Evolutionary conservation across 768 basidiomycete genomes (phyloP), one percentile per base, ranked within the genome.

Genomic region (Kockovaella imperatae): DNA sequence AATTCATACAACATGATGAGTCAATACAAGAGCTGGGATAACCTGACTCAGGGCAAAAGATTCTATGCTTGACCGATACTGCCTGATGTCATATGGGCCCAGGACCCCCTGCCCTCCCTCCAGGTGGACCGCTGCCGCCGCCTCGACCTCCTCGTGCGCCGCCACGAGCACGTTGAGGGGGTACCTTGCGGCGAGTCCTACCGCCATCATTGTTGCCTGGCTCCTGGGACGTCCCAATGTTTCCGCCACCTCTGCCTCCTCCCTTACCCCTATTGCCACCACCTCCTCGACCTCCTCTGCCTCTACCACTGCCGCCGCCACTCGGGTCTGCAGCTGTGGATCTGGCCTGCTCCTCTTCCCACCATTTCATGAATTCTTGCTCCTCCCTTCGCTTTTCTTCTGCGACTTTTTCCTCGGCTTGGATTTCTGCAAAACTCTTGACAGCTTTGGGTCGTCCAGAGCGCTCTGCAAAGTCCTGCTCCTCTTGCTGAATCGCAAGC

Each of bases 341-440:
- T 3, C 31, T n/a, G 29, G 65, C 65, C 52, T 71, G 59, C 69
- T 93, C 90, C 5, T 77, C 81, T 1, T 79, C 75, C 87, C 89
- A 95, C 90, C 90, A 95, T 57, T 74, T 78, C 68, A 91, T 68
- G 65, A 95, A 96, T 51, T 86, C 85, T 3, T 75, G 80, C 69
- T 91, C 87, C 41, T 75, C 77, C 21, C 34, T 57, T 43, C 48
- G 57, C 29, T 53, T 58, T 29, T 59, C 46, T 36, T 67, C 60
- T 3, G 56, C 62, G 24, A 56, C 52, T 77, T 79, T 23, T 76
- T 75, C 34, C 77, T 95, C 88, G 50, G 82, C 80, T 68, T 93
- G 89, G 35, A 95, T 96, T 53, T 93, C 82, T 14, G 75, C 73
- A 49, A 93, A 72, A 23, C 83, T 84, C 4, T 64, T 63, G 39